Evolutionary conservation across 2,329 filamentous ascomycete species (phyloP).

Genomic region (Scedosporium boydii): DNA sequence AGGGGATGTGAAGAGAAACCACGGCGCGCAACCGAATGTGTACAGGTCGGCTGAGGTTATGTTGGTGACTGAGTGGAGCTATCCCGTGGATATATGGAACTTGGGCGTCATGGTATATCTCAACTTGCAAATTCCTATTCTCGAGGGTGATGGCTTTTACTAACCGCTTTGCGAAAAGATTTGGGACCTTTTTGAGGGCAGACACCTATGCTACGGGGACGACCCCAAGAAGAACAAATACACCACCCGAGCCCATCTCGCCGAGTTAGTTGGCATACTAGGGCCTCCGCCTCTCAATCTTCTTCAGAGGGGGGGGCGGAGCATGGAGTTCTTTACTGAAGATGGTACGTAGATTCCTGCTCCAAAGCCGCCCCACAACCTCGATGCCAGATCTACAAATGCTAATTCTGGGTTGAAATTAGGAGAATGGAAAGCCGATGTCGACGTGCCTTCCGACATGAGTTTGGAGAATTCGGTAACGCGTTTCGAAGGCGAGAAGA

Average conservation of each 20-base stretch:
- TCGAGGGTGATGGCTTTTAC: neutral
- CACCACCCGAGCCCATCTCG: slow-evolving; percentile 16
- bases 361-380: neutral
- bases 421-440: slow-evolving; percentile 11
- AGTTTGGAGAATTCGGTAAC: slow-evolving; percentile 7
- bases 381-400: neutral
- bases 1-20: slow-evolving; percentile 14
- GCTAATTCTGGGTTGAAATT: neutral
- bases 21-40: slow-evolving; percentile 19
- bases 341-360: slow-evolving; percentile 9
- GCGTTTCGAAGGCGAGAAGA: slow-evolving; percentile 11
- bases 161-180: slow-evolving; percentile 8
- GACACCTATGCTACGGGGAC: slow-evolving; percentile 15
- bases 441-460: slow-evolving; percentile 9
- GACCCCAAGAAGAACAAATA: slow-evolving; percentile 11
- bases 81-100: slow-evolving; percentile 18
- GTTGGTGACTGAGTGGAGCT: slow-evolving; percentile 19
- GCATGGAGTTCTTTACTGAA: slow-evolving; percentile 13
- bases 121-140: neutral
- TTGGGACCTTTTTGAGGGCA: slow-evolving; percentile 19
- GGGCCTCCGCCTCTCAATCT: slow-evolving; percentile 17
- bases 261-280: slow-evolving; percentile 19
- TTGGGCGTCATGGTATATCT: slow-evolving; percentile 16
- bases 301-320: slow-evolving; percentile 11
- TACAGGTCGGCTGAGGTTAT: slow-evolving; percentile 21